Evolutionary conservation across 441 rosid species (phyloP).

Genomic region (Mallotus repandus): DNA sequence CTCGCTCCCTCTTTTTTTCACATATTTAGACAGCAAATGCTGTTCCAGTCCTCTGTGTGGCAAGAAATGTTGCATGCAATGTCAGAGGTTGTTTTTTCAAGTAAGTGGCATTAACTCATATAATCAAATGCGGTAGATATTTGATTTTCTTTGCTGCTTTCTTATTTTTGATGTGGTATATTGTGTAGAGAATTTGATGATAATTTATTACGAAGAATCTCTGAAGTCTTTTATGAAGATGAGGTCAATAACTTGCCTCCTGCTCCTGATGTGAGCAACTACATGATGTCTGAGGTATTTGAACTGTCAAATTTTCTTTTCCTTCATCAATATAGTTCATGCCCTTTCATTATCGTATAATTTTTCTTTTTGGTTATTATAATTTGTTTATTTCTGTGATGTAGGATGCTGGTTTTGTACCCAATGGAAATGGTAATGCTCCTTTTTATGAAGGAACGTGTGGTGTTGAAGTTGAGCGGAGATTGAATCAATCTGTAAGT

Average conservation of each 20-base stretch:
- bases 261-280: constrained; percentile 93
- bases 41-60: constrained; percentile 91
- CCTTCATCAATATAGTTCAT: constrained; percentile 6
- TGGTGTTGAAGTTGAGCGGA: constrained; percentile 74
- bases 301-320: constrained; percentile 12
- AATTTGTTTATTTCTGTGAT: constrained; percentile 26
- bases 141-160: constrained; percentile 8
- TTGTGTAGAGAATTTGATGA: constrained; percentile 92
- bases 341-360: constrained; percentile 13
- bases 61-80: constrained; percentile 99
- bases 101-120: constrained; percentile 47
- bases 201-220: constrained; percentile 63
- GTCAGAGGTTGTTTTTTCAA: constrained; percentile 94
- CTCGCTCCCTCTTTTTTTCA: constrained; percentile 14
- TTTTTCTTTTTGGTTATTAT: background rate
- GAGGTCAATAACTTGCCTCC: constrained; percentile 69
- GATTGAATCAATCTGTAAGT: constrained; percentile 65
- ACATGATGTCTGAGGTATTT: constrained; percentile 85
- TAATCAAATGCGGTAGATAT: constrained; percentile 2
- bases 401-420: constrained; percentile 75
- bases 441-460: constrained; percentile 76
- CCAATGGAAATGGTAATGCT: constrained; percentile 59
- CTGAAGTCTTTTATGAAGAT: constrained; percentile 85
- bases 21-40: constrained; percentile 65
- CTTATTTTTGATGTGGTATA: constrained; percentile 18